Base-by-base conservation (phyloP, 768 basidiomycete species). In the Kwoniella pini region DNA sequence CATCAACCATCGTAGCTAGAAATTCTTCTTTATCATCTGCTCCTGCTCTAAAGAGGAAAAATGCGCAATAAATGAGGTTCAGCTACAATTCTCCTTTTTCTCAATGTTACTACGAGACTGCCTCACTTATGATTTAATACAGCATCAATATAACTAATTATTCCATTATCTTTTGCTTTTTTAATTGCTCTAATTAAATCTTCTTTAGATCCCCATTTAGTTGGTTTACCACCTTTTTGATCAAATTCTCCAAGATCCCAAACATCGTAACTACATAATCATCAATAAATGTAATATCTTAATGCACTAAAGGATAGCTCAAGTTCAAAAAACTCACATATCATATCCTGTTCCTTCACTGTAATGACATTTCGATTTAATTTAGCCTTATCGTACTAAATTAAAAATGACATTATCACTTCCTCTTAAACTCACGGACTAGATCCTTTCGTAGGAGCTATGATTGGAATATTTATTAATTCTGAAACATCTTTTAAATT, bases 131-230 rank as follows among this genome's bases (percentile, higher is more conserved):
- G 80, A 78, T 94, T 94, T 60, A 97, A 81, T 3, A 97, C 90
- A 0, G 91, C 91, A 67, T 95, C 92, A 48, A 93, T 86, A 24
- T 91, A 79, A 36, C 91, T 83, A 63, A 88, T 86, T 17, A 97
- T 83, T 4, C 86, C 86, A 65, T 85, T 83, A 61, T 83, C 79
- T 66, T 82, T 83, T 2, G 92, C 92, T n/a, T 80, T 78, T 60
- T 82, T 80, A 70, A 88, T 88, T 22, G 90, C 89, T 11, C 80
- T 69, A 1, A 91, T 71, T 26, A 93, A 83, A 61, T 95, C 88
- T 27, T 89, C 85, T 66, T 86, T 88, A 12, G 88, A 87, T 22
- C 93, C 93, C 91, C 92, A 97, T 60, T 91, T 83, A 1, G 93
- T 95, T 15, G 81, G 76, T 30, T 52, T 57, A 19, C 43, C 58